Evolutionary conservation across 1,284 basidiomycete genomes (phyloP), one percentile per base, ranked within the genome.

Genomic region (Singerocomus inundabilis): DNA sequence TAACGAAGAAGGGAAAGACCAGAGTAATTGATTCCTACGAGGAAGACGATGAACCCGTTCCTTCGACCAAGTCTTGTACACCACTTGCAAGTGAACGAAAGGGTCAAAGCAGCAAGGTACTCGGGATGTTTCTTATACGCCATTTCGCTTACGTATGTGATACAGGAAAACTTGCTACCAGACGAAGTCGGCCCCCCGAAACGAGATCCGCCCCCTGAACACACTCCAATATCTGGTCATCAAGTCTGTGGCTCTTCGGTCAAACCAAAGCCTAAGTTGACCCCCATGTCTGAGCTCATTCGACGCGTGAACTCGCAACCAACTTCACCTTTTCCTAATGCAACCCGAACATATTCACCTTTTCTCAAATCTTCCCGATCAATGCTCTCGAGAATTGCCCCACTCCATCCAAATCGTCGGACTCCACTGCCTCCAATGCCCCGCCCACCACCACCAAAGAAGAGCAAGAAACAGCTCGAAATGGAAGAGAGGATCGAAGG

Each of bases 401-500:
- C 87, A 1, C 71, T 90, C 18, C 87, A 89, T 58, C 78, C 81
- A 8, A 85, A 85, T 60, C 72, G 86, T 39, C 76, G 79, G 8
- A 81, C 84, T 1, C 87, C 87, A 0, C 85, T 87, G 0, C 81
- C 81, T 0, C 83, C 84, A 0, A 78, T 75, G 0, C 85, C 84
- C 2, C 79, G 80, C 13, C 81, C 80, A 0, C 82, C 81, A 21
- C 80, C 77, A 37, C 76, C 75, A 44, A 80, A 84, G 70, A 89
- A 89, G 72, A 82, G 76, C 39, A 88, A 89, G 73, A 89, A 89
- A 66, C 80, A 86, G 68, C 66, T 85, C 21, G 79, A 84, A 60
- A 68, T 79, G 59, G 87, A 90, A 68, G 86, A 89, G 67, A 78
- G 75, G 60, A 88, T 88, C 78, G 86, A 89, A 63, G 80, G 86